phyloP scores from a whole-genome alignment of 139 green algal species.

The Chlorella sp. region DNA sequence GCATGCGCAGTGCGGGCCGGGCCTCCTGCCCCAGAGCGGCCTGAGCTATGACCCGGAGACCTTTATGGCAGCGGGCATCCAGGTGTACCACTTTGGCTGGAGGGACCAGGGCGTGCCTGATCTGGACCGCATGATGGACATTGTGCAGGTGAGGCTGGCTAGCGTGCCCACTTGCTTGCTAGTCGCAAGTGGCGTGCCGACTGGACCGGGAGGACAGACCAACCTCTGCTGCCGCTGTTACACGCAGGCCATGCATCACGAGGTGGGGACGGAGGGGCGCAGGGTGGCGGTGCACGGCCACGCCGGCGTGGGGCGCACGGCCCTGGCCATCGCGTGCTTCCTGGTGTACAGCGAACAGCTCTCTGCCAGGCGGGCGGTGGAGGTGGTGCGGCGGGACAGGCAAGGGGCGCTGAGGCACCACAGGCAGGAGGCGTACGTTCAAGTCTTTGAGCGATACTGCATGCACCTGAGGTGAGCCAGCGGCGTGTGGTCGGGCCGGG shows the following conservation, averaged over 20 bases:
- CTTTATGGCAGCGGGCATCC: conserved; percentile 53
- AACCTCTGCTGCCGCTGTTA: no score
- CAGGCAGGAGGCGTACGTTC: conserved; percentile 50
- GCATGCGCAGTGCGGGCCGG: conserved; percentile 57
- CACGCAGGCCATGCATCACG: conserved; percentile 63
- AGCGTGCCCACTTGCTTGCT: no score
- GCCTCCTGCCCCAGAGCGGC: conserved; percentile 39
- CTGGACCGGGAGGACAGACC: no score
- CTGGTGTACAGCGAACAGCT: conserved; percentile 28
- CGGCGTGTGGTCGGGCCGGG: no score
- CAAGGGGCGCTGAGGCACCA: conserved; percentile 49
- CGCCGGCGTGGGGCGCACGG: conserved; percentile 61
- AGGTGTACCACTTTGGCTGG: conserved; percentile 59
- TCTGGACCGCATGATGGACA: conserved; percentile 59
- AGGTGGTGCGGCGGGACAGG: conserved; percentile 25
- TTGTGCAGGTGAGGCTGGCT: conserved; percentile 69
- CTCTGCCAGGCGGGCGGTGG: conserved; percentile 21
- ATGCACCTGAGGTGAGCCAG: conserved; percentile 38
- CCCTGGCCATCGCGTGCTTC: conserved; percentile 60
- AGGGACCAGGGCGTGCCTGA: conserved; percentile 61
- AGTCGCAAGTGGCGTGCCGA: no score
- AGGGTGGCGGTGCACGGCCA: conserved; percentile 67
- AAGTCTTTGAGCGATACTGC: conserved; percentile 54
- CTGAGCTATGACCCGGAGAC: conserved; percentile 61
- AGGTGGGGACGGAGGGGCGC: conserved; percentile 26